phyloP scores from a whole-genome alignment of 169 alveolate genomes.

The Cryptosporidium meleagridis region DNA sequence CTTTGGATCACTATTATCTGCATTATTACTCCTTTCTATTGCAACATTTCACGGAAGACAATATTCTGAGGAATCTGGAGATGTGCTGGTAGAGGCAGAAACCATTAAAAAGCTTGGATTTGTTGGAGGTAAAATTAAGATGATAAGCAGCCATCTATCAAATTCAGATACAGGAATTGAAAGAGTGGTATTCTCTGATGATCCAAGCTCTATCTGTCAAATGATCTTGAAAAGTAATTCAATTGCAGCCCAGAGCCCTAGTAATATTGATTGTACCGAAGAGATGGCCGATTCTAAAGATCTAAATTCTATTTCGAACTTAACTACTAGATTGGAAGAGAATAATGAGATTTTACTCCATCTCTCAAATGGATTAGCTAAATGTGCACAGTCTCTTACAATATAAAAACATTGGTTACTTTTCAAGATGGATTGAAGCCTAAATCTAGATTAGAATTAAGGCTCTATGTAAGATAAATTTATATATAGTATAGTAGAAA shows the following conservation, averaged over 20 bases:
- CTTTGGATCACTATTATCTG: not conserved
- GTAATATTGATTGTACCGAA: not conserved
- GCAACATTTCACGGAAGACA: not conserved
- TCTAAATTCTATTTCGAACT: not conserved
- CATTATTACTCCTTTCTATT: not conserved
- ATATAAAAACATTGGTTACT: not conserved
- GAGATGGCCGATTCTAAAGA: not conserved
- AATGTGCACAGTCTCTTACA: constrained; percentile 47
- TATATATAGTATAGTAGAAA: not conserved
- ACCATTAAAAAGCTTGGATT: not conserved
- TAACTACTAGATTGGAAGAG: constrained; percentile 33
- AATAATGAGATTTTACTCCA: constrained; percentile 37
- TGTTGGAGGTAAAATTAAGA: constrained; percentile 25
- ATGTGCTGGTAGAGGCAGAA: not conserved
- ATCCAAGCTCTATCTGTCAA: constrained; percentile 10
- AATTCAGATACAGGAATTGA: constrained; percentile 1
- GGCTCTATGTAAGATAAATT: no score
- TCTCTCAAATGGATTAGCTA: constrained; percentile 37
- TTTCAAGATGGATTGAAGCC: not conserved
- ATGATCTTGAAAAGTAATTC: not conserved
- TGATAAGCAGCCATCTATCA: constrained; percentile 3
- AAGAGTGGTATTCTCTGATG: constrained; percentile 19
- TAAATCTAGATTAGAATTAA: not conserved
- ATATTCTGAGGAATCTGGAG: not conserved
- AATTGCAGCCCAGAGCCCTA: not conserved